Evolutionary conservation across 2,329 filamentous ascomycete genomes (phyloP).

Genomic region (Aureobasidium sp.): DNA sequence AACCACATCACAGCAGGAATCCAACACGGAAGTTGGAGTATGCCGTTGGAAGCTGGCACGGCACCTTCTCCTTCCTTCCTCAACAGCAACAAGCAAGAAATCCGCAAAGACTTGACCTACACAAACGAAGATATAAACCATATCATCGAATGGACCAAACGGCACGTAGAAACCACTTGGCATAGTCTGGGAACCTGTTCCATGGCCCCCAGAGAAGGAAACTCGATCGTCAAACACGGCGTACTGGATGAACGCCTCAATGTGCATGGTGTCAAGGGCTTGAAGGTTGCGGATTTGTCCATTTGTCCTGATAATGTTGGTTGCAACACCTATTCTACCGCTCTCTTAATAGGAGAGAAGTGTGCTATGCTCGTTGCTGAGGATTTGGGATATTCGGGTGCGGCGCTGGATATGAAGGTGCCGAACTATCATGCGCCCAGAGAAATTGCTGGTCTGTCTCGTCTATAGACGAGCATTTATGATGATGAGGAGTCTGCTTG

Average conservation of each 20-base stretch:
- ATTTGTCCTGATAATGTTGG: slow-evolving; percentile 75
- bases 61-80: slow-evolving; percentile 43
- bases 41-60: slow-evolving; percentile 48
- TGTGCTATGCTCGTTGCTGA: slow-evolving; percentile 61
- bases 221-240: slow-evolving; percentile 72
- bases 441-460: slow-evolving; percentile 34
- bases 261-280: slow-evolving; percentile 65
- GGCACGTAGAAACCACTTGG: slow-evolving; percentile 63
- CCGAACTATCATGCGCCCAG: slow-evolving; percentile 40
- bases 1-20: slow-evolving; percentile 65
- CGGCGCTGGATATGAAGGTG: slow-evolving; percentile 69
- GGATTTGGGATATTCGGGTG: slow-evolving; percentile 65
- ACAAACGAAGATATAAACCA: slow-evolving; percentile 52
- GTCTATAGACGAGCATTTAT: slow-evolving; percentile 26
- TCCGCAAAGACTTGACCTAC: slow-evolving; percentile 60
- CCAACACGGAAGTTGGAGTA: slow-evolving; percentile 60
- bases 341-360: slow-evolving; percentile 69
- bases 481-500: no score
- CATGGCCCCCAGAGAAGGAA: slow-evolving; percentile 68
- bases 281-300: slow-evolving; percentile 68
- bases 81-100: slow-evolving; percentile 54
- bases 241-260: slow-evolving; percentile 70
- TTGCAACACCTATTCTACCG: slow-evolving; percentile 54
- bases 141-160: slow-evolving; percentile 55
- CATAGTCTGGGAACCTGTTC: slow-evolving; percentile 61